Percentiles rank a stretch among this genome's conserved stretches.
These are phyloP conservation scores for Bruguiera parviflora DNA, from an alignment of 345 rosid species.

Conservation along the genomic window DNA sequence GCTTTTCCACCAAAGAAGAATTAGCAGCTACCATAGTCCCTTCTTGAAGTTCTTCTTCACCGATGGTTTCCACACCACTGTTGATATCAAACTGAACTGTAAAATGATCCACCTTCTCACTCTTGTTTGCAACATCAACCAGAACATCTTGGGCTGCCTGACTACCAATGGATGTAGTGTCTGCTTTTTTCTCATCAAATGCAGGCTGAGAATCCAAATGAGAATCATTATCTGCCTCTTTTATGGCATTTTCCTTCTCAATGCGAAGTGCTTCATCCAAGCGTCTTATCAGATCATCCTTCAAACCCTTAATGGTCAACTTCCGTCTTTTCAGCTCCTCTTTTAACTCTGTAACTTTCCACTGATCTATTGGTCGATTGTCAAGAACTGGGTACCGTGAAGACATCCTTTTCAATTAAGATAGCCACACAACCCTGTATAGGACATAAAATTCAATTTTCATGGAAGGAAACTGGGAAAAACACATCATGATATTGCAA, in stretches of 20 bases:
- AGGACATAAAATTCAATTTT: constrained; percentile 6
- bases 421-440: constrained; percentile 22
- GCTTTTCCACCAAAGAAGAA: constrained; percentile 24
- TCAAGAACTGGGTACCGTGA: constrained; percentile 66
- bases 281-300: constrained; percentile 81
- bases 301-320: constrained; percentile 65
- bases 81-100: constrained; percentile 43
- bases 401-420: constrained; percentile 51
- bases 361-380: constrained; percentile 78
- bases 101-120: constrained; percentile 37
- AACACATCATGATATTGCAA: no score
- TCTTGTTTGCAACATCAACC: constrained; percentile 16
- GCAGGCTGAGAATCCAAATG: constrained; percentile 19
- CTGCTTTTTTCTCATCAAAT: constrained; percentile 18
- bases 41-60: constrained; percentile 20
- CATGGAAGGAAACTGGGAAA: no score
- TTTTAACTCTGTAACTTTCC: constrained; percentile 90
- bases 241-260: constrained; percentile 53
- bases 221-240: constrained; percentile 34
- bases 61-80: constrained; percentile 30
- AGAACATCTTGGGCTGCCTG: constrained; percentile 20
- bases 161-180: constrained; percentile 23
- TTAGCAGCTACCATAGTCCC: constrained; percentile 5
- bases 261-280: constrained; percentile 64
- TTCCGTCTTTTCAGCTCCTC: constrained; percentile 88